phyloP scores from a whole-genome alignment of 2,329 filamentous ascomycete species.

The Exophiala aquamarina region DNA sequence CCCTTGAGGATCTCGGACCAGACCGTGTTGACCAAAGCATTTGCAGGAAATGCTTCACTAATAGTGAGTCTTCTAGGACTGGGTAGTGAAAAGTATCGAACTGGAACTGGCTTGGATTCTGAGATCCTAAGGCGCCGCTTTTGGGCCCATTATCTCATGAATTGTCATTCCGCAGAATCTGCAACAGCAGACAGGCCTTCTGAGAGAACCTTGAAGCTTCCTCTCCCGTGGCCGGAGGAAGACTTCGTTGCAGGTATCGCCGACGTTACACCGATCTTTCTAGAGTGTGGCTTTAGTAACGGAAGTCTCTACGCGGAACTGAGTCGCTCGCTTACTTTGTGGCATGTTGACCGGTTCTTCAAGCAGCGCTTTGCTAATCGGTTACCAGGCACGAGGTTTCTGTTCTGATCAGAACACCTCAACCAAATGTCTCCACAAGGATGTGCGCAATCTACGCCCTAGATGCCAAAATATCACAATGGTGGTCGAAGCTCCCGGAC shows the following conservation, averaged over 20 bases:
- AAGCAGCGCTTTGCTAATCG: background rate
- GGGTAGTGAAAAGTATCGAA: background rate
- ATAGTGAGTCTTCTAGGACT: constrained; percentile 2
- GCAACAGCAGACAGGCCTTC: constrained; percentile 1
- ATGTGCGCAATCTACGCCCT: no score
- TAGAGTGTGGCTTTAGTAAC: background rate
- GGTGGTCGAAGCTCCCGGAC: background rate
- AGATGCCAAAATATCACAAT: no score
- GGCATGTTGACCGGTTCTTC: constrained; percentile 1
- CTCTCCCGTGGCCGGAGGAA: constrained; percentile 9
- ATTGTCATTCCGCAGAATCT: constrained; percentile 7
- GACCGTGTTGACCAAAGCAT: no score
- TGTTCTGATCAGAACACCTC: background rate
- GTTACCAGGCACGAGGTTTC: constrained; percentile 4
- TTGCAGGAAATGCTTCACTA: constrained; percentile 1
- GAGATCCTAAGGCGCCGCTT: constrained; percentile 12
- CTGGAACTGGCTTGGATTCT: background rate
- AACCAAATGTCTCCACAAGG: no score
- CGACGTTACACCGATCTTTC: background rate
- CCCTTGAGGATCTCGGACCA: no score
- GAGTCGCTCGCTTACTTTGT: constrained; percentile 9
- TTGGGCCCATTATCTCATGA: constrained; percentile 17
- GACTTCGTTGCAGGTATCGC: constrained; percentile 8
- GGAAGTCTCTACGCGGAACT: constrained; percentile 4
- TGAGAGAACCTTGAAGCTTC: background rate